Base-by-base conservation (phyloP, 192 early-diverging fungal genomes). In the Coemansia sp. region DNA sequence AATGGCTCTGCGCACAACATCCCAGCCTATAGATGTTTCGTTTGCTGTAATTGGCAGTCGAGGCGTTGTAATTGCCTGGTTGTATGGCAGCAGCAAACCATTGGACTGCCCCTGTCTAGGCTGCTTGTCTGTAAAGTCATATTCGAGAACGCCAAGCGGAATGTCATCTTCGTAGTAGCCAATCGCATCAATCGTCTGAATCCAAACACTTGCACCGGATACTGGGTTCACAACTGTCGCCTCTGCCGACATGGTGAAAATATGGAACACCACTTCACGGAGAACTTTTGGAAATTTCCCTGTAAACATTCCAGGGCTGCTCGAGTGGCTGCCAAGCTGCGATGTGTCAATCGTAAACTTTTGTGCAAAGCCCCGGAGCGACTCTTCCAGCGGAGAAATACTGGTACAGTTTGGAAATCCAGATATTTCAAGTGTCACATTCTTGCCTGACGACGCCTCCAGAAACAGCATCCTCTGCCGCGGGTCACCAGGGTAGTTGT, bases 21-120 rank as follows among this genome's bases (percentile, higher is more conserved):
- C 66, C 75, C 75, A 78, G 43, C 75, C 75, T 37, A 78, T 78
- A 1, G 75, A 72, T n/a, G 75, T 78, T 37, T 72, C 66, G 41
- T 78, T 78, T 29, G 75, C 66, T 0, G 43, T 32, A 43, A 78
- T 68, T 45, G 70, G 70, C 17, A 78, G 57, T 1, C 66, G 58
- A 27, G 75, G 75, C 9, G 75, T 78, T 15, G 75, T 69, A 2
- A 58, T 50, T 0, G 69, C 63, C 14, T 37, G 66, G 19, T 69
- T 56, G 17, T 50, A 72, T 4, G 75, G 75, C 37, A 78, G 55
- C 38, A 68, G 55, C 19, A 78, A 24, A 11, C 75, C 75, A 5
- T 65, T 65, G 41, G 59, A 24, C 14, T 43, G 39, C 17, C 19
- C 8, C 11, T 5, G 47, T 4, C 41, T 19, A 35, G 51, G 29